phyloP scores from a whole-genome alignment of 2,329 filamentous ascomycete genomes.

The Colletotrichum sp. region DNA sequence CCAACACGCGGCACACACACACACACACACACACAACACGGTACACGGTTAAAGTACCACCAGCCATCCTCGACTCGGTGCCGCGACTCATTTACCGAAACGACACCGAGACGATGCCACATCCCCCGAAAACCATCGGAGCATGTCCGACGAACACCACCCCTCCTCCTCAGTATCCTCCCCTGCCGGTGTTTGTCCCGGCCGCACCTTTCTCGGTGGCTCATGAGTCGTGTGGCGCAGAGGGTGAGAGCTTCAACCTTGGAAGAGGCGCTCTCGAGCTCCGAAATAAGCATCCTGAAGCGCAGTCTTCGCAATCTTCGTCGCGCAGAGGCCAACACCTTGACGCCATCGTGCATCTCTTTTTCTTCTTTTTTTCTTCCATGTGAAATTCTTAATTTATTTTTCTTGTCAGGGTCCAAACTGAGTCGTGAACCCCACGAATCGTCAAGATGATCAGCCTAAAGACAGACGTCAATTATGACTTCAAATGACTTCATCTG shows the following conservation, averaged over 20 bases:
- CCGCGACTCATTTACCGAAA: not conserved
- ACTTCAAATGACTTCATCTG: conserved; percentile 11
- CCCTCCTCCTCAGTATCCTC: not conserved
- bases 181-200: not conserved
- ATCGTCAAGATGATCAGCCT: not conserved
- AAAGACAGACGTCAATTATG: conserved; percentile 1
- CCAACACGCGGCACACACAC: not conserved
- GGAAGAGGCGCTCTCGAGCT: not conserved
- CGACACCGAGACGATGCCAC: not conserved
- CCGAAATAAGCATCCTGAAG: conserved; percentile 4
- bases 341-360: not conserved
- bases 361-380: not conserved
- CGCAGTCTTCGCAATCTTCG: not conserved
- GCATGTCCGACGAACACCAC: not conserved
- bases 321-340: not conserved
- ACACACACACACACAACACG: not conserved
- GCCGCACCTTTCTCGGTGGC: not conserved
- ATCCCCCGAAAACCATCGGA: not conserved
- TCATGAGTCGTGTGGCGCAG: conserved; percentile 26
- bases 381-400: not conserved
- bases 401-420: not conserved
- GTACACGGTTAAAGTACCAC: not conserved
- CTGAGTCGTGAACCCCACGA: conserved; percentile 3
- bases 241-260: not conserved
- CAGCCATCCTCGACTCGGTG: not conserved